Evolutionary conservation across 441 rosid genomes (phyloP), one percentile per base, ranked within the genome.

Genomic region (Pelargonium citronellum): DNA sequence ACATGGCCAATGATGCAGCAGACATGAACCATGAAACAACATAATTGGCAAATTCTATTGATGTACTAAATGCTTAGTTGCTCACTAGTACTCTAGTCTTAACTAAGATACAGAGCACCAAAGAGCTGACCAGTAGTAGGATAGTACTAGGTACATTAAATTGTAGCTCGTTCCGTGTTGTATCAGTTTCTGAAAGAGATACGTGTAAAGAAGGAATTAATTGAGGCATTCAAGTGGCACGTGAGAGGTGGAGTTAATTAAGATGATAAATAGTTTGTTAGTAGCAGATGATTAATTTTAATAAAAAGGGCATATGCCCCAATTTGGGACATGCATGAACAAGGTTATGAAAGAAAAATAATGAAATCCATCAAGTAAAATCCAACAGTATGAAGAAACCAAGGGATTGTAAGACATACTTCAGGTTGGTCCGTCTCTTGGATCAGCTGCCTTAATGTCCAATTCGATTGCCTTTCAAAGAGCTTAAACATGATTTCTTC

Each of bases 371-470:
- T 15, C 13, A 8, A 65, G 62, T 44, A 19, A 19, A 51, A 64
- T 66, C 27, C 41, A 27, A 64, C 12, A 49, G 37, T 16, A 51
- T 71, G 39, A 7, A 39, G 47, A 64, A 61, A 7, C 71, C 24
- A 51, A 49, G 61, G 5, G 37, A 69, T 47, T 46, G 43, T 65
- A 75, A 70, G 20, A 43, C 79, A 34, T 83, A 86, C 92, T 81
- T 83, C 92, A 47, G 92, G 92, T 67, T 86, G 92, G 67, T 86
- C 89, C 0, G 92, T 88, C 78, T 88, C 92, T 24, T 86, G 86
- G 79, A 88, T 85, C 63, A 88, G 86, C 43, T 68, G 86, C 70
- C 85, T 80, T 66, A 85, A 70, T 58, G 84, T 85, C 89, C 90
- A 88, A 70, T 88, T 85, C 4, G 85, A 61, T 75, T 88, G 90